These are phyloP conservation scores for Ochetophila trinervis DNA, from an alignment of 306 rosid species.

Conservation along the genomic window DNA sequence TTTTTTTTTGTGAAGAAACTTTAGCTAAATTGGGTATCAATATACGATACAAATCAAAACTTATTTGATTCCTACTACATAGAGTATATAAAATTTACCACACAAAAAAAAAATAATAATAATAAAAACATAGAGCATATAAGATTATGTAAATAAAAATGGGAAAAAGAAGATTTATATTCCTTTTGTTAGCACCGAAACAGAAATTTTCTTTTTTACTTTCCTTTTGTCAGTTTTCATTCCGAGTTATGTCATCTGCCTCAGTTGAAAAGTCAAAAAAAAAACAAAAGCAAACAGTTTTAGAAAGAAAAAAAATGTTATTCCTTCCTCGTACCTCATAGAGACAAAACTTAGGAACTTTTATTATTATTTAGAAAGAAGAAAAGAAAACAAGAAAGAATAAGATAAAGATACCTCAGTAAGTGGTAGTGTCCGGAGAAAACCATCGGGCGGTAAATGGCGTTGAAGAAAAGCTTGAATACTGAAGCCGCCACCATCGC, in stretches of 20 bases:
- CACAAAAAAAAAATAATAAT: too few species aligned
- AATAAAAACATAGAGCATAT: too few species aligned
- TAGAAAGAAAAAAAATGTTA: neutral
- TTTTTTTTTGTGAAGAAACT: too few species aligned
- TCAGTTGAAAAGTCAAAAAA: neutral
- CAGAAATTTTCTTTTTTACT: neutral
- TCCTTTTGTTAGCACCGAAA: neutral
- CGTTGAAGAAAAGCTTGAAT: slow-evolving; percentile 34
- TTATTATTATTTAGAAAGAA: neutral
- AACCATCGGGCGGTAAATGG: slow-evolving; percentile 21
- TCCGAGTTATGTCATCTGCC: slow-evolving; percentile 4
- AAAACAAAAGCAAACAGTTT: neutral
- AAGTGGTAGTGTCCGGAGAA: slow-evolving; percentile 43
- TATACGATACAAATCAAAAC: too few species aligned
- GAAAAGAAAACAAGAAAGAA: neutral
- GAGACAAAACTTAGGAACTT: neutral
- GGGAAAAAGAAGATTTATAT: too few species aligned
- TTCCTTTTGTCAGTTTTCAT: neutral
- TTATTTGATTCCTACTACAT: too few species aligned
- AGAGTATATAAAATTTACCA: too few species aligned
- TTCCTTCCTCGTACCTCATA: neutral
- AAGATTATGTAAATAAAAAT: too few species aligned
- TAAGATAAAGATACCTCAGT: slow-evolving; percentile 49
- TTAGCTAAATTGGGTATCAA: too few species aligned
- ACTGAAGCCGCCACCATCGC: slow-evolving; percentile 5